Percentiles rank a stretch among this genome's conserved stretches.
These are phyloP conservation scores for Sanghuangporus baumii DNA, from an alignment of 1,284 basidiomycete genomes.

Conservation along the genomic window DNA sequence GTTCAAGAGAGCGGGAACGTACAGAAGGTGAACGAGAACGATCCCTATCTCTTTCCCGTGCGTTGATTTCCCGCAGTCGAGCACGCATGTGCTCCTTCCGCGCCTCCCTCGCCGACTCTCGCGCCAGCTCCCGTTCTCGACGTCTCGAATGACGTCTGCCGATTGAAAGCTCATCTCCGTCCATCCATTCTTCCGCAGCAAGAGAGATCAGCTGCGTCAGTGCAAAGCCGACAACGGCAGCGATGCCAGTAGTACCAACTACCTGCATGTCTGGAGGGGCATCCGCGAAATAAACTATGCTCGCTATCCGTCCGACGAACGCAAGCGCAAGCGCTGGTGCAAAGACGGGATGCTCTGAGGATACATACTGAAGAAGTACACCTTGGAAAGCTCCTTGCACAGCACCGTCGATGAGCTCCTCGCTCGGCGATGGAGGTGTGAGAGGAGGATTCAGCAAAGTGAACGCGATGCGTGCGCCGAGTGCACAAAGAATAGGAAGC, in stretches of 20 bases:
- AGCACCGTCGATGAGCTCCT: slow-evolving; percentile 45
- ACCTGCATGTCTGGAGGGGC: slow-evolving; percentile 47
- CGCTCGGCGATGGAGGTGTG: slow-evolving; percentile 28
- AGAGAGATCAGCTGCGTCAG: slow-evolving; percentile 3
- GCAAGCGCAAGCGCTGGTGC: slow-evolving; percentile 49
- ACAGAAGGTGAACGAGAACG: slow-evolving; percentile 3
- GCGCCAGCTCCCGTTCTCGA: slow-evolving; percentile 8
- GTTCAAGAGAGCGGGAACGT: background rate
- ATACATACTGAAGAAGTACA: slow-evolving; percentile 61
- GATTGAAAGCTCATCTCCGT: slow-evolving; percentile 7
- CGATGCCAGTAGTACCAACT: slow-evolving; percentile 38
- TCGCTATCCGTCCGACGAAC: slow-evolving; percentile 52
- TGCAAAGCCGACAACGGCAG: slow-evolving; percentile 13
- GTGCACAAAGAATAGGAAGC: slow-evolving; percentile 42
- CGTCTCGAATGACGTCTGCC: slow-evolving; percentile 6
- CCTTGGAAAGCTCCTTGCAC: slow-evolving; percentile 72
- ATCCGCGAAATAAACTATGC: slow-evolving; percentile 48
- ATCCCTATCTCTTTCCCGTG: slow-evolving; percentile 6
- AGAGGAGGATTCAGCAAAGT: slow-evolving; percentile 44
- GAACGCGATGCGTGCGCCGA: slow-evolving; percentile 65
- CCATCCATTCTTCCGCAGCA: slow-evolving; percentile 10
- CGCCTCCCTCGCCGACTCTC: slow-evolving; percentile 12
- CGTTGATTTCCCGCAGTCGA: slow-evolving; percentile 14
- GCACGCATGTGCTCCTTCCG: slow-evolving; percentile 13
- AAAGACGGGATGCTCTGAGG: slow-evolving; percentile 46